These are phyloP conservation scores for Fraxinus platypoda DNA, from an alignment of 305 asterid species.

Conservation along the genomic window DNA sequence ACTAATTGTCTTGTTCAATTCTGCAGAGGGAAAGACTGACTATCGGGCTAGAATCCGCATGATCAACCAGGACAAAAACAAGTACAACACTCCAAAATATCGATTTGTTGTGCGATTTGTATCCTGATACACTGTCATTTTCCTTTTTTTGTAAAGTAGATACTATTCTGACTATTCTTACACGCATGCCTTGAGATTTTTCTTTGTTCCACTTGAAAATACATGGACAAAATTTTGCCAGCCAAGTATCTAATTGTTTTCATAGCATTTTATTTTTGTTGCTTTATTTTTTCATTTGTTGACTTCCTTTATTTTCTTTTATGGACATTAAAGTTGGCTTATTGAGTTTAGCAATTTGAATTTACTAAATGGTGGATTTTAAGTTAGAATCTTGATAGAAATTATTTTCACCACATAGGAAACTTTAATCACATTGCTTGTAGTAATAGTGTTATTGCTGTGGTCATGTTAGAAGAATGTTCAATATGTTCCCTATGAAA, in stretches of 20 bases:
- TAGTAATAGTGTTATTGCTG: neutral
- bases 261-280: neutral
- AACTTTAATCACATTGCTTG: neutral
- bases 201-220: neutral
- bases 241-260: neutral
- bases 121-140: constrained; percentile 29
- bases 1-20: neutral
- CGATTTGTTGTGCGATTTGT: constrained; percentile 89
- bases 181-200: neutral
- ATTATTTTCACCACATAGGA: neutral
- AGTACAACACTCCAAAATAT: constrained; percentile 79
- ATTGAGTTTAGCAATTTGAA: neutral
- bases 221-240: neutral
- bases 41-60: constrained; percentile 80
- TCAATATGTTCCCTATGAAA: neutral
- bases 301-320: neutral
- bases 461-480: neutral
- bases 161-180: neutral
- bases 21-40: constrained; percentile 89
- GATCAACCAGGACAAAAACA: constrained; percentile 92
- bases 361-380: neutral
- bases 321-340: neutral
- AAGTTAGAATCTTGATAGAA: neutral
- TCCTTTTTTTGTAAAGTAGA: neutral
- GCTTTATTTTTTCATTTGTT: neutral